Conservation (phyloP, 345 rosid genomes). For the Populus alba region DNA sequence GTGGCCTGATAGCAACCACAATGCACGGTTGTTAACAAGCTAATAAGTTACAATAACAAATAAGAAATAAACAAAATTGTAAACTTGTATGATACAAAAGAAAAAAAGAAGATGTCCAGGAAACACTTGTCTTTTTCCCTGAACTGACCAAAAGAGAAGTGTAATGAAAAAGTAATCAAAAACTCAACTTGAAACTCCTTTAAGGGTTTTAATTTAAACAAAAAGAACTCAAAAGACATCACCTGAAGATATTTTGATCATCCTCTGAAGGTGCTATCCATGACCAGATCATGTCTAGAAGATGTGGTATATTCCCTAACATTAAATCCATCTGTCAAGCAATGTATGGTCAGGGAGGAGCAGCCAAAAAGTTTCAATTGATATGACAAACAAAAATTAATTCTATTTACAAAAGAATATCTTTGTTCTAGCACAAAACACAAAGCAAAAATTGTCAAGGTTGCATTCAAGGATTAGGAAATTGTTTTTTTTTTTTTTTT, state of each 20-base stretch:
- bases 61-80: background rate
- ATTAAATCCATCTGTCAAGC: constrained; percentile 82
- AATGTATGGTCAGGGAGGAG: constrained; percentile 19
- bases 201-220: no score
- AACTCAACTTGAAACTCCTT: background rate
- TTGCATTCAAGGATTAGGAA: background rate
- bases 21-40: constrained; percentile 15
- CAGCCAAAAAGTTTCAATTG: background rate
- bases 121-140: background rate
- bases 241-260: constrained; percentile 75
- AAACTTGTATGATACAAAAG: background rate
- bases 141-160: background rate
- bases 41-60: background rate
- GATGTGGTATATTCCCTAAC: constrained; percentile 83
- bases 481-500: background rate
- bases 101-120: background rate
- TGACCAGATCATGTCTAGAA: constrained; percentile 89
- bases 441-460: background rate
- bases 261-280: constrained; percentile 97
- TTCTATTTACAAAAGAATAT: background rate
- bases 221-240: constrained; percentile 3
- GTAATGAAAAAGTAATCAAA: background rate
- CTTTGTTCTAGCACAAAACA: background rate
- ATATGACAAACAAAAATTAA: background rate
- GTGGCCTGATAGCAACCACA: constrained; percentile 63